Base-by-base conservation (phyloP, 306 rosid genomes). In the Canavalia ensiformis region DNA sequence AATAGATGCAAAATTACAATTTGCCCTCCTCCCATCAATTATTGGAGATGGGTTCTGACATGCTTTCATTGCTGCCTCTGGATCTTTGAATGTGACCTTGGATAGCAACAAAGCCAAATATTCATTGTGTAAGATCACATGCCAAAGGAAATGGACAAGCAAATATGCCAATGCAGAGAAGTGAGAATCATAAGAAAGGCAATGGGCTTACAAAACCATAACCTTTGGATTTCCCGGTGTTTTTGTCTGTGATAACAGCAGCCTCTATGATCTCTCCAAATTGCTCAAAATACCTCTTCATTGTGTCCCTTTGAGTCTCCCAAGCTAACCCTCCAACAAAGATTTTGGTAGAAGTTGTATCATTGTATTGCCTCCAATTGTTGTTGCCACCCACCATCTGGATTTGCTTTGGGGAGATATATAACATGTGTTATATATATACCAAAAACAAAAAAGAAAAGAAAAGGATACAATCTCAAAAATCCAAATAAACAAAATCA, bases 281-380 rank as follows among this genome's bases (percentile, higher is more conserved):
- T 82, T 91, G 97, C 65, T 93, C 97, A 84, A 91, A 93, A 66
- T 91, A 93, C 88, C 91, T 88, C 13, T 87, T 84, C 97, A 93
- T 83, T 35, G 97, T 88, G 31, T 90, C 94, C 57, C 92, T 87
- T 12, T 91, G 94, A 86, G 97, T 93, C 88, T 91, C 97, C 97
- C 97, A 93, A 78, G 97, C 97, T 81, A 93, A 83, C 41, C 97
- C 97, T 72, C 97, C 97, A 50, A 93, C 97, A 78, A 93, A 93
- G 64, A 93, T 88, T 85, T 93, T 93, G 70, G 97, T 93, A 41
- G 84, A 90, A 55, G 91, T 88, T 54, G 97, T 87, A 77, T 93
- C 97, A 88, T 87, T 89, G 82, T 90, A 75, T 55, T 85, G 90
- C 73, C 83, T 77, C 4, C 84, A 82, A 83, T 78, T 88, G 46